These are phyloP conservation scores for Aschersonia sp. DNA, from an alignment of 2,329 filamentous ascomycete species.

Conservation along the genomic window DNA sequence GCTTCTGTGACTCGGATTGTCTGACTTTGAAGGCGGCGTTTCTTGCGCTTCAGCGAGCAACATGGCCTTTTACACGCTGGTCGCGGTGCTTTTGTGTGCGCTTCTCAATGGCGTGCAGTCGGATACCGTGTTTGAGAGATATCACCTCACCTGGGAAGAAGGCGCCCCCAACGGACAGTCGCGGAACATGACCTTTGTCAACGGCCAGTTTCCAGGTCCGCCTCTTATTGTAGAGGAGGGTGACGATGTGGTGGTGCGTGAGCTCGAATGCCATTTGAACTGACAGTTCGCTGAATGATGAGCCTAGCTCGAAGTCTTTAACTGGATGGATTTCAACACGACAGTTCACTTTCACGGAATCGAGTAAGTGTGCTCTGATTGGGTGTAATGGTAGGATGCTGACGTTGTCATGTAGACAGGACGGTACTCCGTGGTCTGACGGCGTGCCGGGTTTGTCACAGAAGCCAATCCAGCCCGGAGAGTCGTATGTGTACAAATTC, in stretches of 20 bases:
- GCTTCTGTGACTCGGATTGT: too few species aligned
- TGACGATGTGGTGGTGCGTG: constrained; percentile 7
- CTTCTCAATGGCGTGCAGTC: background rate
- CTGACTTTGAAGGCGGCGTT: too few species aligned
- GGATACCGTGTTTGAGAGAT: background rate
- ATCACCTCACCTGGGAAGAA: constrained; percentile 4
- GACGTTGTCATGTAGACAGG: background rate
- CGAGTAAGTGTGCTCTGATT: background rate
- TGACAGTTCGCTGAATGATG: background rate
- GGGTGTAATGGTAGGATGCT: background rate
- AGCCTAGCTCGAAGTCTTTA: constrained; percentile 9
- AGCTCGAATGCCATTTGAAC: background rate
- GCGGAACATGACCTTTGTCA: constrained; percentile 5
- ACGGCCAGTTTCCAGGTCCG: constrained; percentile 7
- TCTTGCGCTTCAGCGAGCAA: constrained; percentile 1
- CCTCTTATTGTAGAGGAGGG: constrained; percentile 4
- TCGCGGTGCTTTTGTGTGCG: background rate
- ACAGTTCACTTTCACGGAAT: constrained; percentile 15
- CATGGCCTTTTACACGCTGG: constrained; percentile 3
- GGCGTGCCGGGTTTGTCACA: constrained; percentile 29
- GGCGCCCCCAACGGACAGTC: constrained; percentile 6
- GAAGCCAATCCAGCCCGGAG: constrained; percentile 19
- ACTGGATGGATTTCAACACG: constrained; percentile 13
- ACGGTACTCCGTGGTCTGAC: constrained; percentile 26
- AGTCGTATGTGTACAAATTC: constrained; percentile 19